Conservation (phyloP, 768 basidiomycete genomes). For the Tulasnella sp. region DNA sequence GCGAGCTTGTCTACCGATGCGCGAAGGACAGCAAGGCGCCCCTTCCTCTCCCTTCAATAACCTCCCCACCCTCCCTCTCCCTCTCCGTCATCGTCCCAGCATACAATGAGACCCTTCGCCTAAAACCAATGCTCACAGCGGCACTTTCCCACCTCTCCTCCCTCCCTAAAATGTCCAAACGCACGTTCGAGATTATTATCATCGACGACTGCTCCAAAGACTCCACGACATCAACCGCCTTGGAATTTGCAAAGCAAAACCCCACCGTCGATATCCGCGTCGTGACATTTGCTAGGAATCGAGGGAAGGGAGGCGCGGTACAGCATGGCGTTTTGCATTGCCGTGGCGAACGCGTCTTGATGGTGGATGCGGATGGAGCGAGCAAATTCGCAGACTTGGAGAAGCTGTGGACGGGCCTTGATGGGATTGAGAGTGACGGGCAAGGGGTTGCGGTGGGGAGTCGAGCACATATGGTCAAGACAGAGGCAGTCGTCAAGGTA, state of each 20-base stretch:
- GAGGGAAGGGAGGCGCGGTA: constrained; percentile 90
- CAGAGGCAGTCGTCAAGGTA: constrained; percentile 90
- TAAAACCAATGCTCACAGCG: constrained; percentile 74
- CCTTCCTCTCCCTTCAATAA: constrained; percentile 44
- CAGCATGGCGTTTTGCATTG: constrained; percentile 81
- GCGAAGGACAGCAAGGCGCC: constrained; percentile 42
- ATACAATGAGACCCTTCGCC: constrained; percentile 77
- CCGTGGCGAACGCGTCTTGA: constrained; percentile 66
- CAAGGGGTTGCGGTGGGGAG: constrained; percentile 72
- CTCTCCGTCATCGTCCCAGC: constrained; percentile 82
- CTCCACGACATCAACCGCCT: constrained; percentile 53
- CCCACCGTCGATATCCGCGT: constrained; percentile 57
- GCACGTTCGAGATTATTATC: constrained; percentile 71
- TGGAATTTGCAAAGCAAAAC: constrained; percentile 51
- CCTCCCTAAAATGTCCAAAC: constrained; percentile 28
- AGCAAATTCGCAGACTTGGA: constrained; percentile 80
- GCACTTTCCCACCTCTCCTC: constrained; percentile 52
- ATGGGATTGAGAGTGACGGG: constrained; percentile 41
- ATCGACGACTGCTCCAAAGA: constrained; percentile 87
- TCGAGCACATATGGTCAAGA: constrained; percentile 83
- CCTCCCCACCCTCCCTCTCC: constrained; percentile 46
- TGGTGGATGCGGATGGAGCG: constrained; percentile 93
- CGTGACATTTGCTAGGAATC: constrained; percentile 64
- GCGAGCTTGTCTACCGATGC: constrained; percentile 39
- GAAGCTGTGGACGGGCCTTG: constrained; percentile 65